phyloP scores from a whole-genome alignment of 331 rosid genomes.

The Quercus phellos region DNA sequence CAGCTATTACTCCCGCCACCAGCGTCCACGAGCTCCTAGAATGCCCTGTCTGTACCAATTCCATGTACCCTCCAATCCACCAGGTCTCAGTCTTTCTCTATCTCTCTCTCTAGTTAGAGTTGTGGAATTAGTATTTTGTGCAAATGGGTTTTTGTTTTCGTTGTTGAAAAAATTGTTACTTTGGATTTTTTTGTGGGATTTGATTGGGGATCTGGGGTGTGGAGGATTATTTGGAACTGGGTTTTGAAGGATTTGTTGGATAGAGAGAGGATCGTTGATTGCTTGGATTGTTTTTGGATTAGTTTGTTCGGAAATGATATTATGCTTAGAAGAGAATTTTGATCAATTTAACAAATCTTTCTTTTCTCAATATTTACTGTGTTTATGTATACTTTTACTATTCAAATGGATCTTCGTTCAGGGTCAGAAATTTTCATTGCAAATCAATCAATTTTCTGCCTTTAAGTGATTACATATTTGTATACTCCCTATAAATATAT shows the following conservation, averaged over 20 bases:
- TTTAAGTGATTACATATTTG: too few species aligned
- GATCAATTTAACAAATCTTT: too few species aligned
- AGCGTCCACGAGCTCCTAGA: slow-evolving; percentile 97
- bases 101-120: neutral
- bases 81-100: slow-evolving; percentile 48
- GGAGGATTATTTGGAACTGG: neutral
- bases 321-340: too few species aligned
- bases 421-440: too few species aligned
- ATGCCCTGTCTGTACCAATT: slow-evolving; percentile 97
- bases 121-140: neutral
- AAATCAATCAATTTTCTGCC: too few species aligned
- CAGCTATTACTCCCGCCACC: slow-evolving; percentile 82
- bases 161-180: neutral
- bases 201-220: slow-evolving; percentile 2
- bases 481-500: too few species aligned
- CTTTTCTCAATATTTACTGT: too few species aligned
- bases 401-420: too few species aligned
- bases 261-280: too few species aligned
- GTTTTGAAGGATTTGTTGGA: neutral
- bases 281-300: too few species aligned
- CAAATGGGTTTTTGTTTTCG: neutral
- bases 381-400: too few species aligned
- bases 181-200: slow-evolving; percentile 12
- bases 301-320: too few species aligned
- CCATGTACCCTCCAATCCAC: slow-evolving; percentile 99